Evolutionary conservation across 495 filamentous ascomycete genomes (phyloP).

Genomic region (Aspergillus sparsus): DNA sequence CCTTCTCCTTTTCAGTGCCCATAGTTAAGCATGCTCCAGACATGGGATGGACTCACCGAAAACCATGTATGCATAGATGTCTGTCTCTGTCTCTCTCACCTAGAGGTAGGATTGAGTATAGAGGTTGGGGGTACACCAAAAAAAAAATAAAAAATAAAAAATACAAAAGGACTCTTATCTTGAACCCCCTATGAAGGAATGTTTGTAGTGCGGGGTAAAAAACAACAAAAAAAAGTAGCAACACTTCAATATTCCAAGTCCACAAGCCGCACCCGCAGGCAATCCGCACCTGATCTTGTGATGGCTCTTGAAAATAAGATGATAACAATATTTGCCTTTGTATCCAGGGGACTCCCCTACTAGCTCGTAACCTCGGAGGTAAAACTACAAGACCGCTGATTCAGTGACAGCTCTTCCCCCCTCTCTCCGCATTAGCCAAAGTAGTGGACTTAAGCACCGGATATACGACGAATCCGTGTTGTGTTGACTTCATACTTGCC

Average conservation of each 20-base stretch:
- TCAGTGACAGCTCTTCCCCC: neutral
- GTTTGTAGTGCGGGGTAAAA: neutral
- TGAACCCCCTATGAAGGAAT: neutral
- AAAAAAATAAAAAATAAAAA: neutral
- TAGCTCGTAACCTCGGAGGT: neutral
- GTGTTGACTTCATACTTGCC: no score
- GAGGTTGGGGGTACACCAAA: neutral
- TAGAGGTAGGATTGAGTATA: neutral
- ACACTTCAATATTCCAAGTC: neutral
- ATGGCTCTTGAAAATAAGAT: neutral
- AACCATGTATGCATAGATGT: neutral
- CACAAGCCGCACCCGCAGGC: neutral
- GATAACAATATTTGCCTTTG: neutral
- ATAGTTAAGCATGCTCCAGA: no score
- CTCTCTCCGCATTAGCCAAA: neutral
- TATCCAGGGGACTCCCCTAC: no score
- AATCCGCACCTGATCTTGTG: constrained; percentile 10
- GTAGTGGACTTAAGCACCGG: constrained; percentile 1
- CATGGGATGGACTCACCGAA: neutral
- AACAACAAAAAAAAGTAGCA: neutral
- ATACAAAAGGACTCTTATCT: neutral
- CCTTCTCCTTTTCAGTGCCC: no score
- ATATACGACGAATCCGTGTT: constrained; percentile 2
- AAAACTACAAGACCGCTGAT: neutral
- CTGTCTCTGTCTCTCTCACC: neutral